phyloP scores from a whole-genome alignment of 2,329 filamentous ascomycete species.

The Salinomyces thailandicus region DNA sequence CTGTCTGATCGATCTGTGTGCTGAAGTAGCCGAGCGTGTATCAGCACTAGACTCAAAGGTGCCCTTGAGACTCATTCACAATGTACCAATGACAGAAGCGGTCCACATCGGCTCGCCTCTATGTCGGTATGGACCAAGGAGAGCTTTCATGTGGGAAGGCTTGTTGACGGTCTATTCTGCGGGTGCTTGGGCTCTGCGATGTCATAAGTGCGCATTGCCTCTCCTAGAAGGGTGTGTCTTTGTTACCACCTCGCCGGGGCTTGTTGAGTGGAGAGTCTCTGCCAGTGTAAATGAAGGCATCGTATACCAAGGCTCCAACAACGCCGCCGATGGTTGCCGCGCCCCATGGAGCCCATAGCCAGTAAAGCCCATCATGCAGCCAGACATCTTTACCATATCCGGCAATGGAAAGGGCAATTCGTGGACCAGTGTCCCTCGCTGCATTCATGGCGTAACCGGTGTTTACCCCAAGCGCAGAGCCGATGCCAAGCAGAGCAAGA shows the following conservation, averaged over 20 bases:
- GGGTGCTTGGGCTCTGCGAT: too few species aligned
- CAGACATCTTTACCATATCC: slow-evolving; percentile 57
- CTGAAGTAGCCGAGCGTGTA: too few species aligned
- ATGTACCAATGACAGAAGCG: too few species aligned
- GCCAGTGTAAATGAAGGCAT: slow-evolving; percentile 56
- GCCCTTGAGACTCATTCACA: too few species aligned
- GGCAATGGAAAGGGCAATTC: slow-evolving; percentile 54
- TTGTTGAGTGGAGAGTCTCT: background rate
- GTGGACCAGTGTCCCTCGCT: slow-evolving; percentile 59
- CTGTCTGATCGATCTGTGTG: too few species aligned
- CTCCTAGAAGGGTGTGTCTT: too few species aligned
- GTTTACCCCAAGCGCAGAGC: slow-evolving; percentile 4
- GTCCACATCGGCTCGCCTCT: too few species aligned
- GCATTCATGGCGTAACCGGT: slow-evolving; percentile 59
- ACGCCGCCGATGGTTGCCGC: slow-evolving; percentile 50
- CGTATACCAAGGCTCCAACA: slow-evolving; percentile 57
- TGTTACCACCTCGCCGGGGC: background rate
- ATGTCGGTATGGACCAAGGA: too few species aligned
- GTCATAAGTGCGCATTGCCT: too few species aligned
- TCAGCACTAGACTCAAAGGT: too few species aligned
- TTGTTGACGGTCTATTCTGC: too few species aligned
- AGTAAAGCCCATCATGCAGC: slow-evolving; percentile 27
- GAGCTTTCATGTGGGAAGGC: too few species aligned
- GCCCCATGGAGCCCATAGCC: slow-evolving; percentile 52
- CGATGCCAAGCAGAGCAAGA: slow-evolving; percentile 1